A percentile compares a stretch with the other conserved stretches of the same genome.
These are phyloP conservation scores for Pisolithus albus DNA, from an alignment of 768 basidiomycete genomes.

Conservation along the genomic window DNA sequence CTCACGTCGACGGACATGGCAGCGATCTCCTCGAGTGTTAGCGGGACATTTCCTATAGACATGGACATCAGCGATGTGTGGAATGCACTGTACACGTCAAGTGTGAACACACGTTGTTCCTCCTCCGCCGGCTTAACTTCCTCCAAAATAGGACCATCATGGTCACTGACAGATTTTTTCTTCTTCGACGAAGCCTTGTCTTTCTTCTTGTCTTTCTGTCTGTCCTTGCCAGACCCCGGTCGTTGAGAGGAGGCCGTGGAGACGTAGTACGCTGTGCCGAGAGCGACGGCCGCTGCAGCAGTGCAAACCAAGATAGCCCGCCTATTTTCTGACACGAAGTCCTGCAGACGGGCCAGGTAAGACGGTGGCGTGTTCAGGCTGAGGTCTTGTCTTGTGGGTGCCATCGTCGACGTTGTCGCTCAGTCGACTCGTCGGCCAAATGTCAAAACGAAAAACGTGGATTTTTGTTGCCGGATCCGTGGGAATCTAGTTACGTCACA, in stretches of 20 bases:
- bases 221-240: slow-evolving; percentile 36
- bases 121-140: slow-evolving; percentile 49
- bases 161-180: slow-evolving; percentile 49
- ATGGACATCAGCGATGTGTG: slow-evolving; percentile 7
- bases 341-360: slow-evolving; percentile 57
- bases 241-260: slow-evolving; percentile 40
- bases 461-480: no score
- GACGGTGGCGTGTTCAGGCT: slow-evolving; percentile 8
- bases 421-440: no score
- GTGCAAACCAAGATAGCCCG: slow-evolving; percentile 66
- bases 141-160: slow-evolving; percentile 75
- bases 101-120: slow-evolving; percentile 22
- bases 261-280: slow-evolving; percentile 69
- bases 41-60: slow-evolving; percentile 32
- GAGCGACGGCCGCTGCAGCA: slow-evolving; percentile 63
- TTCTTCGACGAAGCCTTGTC: slow-evolving; percentile 41
- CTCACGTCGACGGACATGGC: slow-evolving; percentile 52
- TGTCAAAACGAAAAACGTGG: no score
- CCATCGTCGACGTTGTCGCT: neutral
- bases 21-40: slow-evolving; percentile 50
- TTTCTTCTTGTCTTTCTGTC: slow-evolving; percentile 45
- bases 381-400: neutral
- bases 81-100: neutral
- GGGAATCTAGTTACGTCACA: no score
- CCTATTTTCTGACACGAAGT: slow-evolving; percentile 73